Evolutionary conservation across 1,284 basidiomycete genomes (phyloP).

Genomic region (Abortiporus biennis): DNA sequence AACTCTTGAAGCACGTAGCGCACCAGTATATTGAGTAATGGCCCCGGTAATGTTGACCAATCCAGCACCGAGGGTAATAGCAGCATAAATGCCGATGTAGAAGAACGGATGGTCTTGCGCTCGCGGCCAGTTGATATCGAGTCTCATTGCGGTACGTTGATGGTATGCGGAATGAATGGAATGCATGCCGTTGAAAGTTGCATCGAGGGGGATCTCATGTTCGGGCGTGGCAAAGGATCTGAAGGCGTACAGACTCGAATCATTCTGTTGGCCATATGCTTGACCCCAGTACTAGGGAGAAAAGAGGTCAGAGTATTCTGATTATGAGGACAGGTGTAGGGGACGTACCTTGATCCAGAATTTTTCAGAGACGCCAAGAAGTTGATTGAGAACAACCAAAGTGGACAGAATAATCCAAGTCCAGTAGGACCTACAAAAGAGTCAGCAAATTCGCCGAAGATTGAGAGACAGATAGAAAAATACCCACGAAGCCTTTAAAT

Average conservation of each 20-base stretch:
- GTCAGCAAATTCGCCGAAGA: not conserved
- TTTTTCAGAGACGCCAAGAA: conserved; percentile 51
- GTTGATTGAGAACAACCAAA: conserved; percentile 45
- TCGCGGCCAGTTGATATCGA: conserved; percentile 33
- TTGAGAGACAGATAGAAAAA: conserved; percentile 4
- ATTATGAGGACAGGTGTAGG: conserved; percentile 15
- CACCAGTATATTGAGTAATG: conserved; percentile 55
- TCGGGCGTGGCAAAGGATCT: conserved; percentile 25
- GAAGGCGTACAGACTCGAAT: conserved; percentile 19
- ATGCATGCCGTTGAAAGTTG: conserved; percentile 30
- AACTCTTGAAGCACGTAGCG: conserved; percentile 50
- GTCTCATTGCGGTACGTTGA: conserved; percentile 19
- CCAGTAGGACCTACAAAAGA: conserved; percentile 51
- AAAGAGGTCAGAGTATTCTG: not conserved
- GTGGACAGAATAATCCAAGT: conserved; percentile 47
- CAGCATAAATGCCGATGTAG: conserved; percentile 57
- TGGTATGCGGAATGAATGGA: conserved; percentile 23
- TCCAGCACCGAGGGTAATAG: conserved; percentile 43
- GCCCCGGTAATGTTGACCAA: conserved; percentile 39
- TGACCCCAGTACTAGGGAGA: conserved; percentile 41
- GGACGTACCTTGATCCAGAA: conserved; percentile 63
- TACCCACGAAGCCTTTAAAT: conserved; percentile 60
- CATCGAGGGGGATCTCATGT: conserved; percentile 31
- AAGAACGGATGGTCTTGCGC: conserved; percentile 55
- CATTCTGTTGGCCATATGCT: conserved; percentile 35